A percentile compares a stretch with the other conserved stretches of the same genome.
These are phyloP conservation scores for Yarrowia sp. DNA, from an alignment of 805 yeast species.

Conservation along the genomic window DNA sequence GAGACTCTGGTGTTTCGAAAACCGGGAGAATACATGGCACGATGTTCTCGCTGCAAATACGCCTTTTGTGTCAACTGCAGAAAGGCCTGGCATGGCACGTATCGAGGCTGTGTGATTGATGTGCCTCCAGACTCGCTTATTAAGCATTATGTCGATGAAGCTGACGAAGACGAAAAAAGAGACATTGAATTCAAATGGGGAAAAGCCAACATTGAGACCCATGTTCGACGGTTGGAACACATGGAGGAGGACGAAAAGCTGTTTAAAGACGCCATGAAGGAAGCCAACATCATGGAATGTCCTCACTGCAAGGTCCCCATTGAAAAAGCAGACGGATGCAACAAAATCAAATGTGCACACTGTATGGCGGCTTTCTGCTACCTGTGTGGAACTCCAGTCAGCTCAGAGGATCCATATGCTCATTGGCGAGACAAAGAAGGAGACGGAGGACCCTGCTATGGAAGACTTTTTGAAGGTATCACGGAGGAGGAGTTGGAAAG, in stretches of 20 bases:
- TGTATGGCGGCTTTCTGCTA: not conserved
- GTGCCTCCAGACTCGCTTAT: not conserved
- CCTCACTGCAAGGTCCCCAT: not conserved
- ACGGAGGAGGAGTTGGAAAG: slow-evolving; percentile 7
- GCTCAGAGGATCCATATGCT: not conserved
- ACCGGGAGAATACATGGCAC: slow-evolving; percentile 1
- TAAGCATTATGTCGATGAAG: not conserved
- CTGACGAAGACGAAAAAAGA: not conserved
- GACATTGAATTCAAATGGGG: slow-evolving; percentile 14
- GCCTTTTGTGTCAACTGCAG: slow-evolving; percentile 21
- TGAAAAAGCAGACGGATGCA: slow-evolving; percentile 5
- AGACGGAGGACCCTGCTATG: not conserved
- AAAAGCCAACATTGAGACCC: not conserved
- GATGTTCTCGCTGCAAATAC: slow-evolving; percentile 3
- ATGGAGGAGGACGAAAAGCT: not conserved
- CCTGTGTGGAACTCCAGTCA: not conserved
- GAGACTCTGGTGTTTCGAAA: not conserved
- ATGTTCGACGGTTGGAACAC: not conserved
- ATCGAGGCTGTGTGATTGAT: not conserved
- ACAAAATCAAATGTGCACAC: not conserved
- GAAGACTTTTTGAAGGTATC: not conserved
- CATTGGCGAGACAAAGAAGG: not conserved
- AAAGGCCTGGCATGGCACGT: slow-evolving; percentile 17
- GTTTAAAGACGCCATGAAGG: slow-evolving; percentile 3
- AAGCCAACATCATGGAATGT: not conserved